These are phyloP conservation scores for Verruconis gallopava DNA, from an alignment of 2,329 filamentous ascomycete genomes.

Conservation along the genomic window DNA sequence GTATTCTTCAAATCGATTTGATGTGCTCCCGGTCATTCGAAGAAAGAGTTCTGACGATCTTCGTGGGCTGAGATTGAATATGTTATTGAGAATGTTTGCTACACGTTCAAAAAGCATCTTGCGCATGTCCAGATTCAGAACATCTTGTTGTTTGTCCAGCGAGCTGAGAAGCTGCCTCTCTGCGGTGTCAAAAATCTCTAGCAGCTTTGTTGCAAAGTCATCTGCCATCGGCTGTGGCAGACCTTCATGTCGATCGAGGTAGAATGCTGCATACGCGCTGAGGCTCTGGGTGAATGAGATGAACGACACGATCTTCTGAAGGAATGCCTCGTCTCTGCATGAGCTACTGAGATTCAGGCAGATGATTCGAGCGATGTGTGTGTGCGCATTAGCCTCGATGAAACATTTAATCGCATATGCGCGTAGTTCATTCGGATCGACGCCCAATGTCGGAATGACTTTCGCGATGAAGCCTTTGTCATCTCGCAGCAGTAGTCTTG, in stretches of 20 bases:
- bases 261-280: background rate
- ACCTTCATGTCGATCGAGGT: background rate
- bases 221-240: background rate
- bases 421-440: background rate
- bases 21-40: background rate
- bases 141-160: conserved; percentile 8
- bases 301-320: background rate
- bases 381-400: background rate
- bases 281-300: background rate
- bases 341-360: background rate
- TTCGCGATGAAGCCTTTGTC: background rate
- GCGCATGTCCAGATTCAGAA: conserved; percentile 4
- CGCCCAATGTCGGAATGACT: background rate
- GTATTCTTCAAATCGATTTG: background rate
- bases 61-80: background rate
- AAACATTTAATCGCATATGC: background rate
- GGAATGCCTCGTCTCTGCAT: background rate
- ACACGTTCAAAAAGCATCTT: conserved; percentile 1
- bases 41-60: background rate
- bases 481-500: conserved; percentile 3
- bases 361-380: background rate
- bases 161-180: background rate
- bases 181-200: background rate
- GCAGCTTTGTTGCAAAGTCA: conserved; percentile 1
- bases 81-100: background rate